Evolutionary conservation across 2,329 filamentous ascomycete species (phyloP), one percentile per base, ranked within the genome.

Genomic region (Fusarium luffae): DNA sequence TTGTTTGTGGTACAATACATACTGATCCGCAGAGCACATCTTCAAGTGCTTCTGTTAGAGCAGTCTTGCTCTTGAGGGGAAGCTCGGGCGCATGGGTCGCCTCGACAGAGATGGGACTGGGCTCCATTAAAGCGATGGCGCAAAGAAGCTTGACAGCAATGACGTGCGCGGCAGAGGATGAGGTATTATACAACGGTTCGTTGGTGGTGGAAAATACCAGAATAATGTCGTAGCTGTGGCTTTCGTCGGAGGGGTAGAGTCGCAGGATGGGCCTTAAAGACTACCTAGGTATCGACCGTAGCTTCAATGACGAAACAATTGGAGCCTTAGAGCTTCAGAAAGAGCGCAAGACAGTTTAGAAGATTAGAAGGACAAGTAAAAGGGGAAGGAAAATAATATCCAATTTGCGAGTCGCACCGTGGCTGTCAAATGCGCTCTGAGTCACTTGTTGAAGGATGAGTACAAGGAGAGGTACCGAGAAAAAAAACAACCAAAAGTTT

Each of bases 1-100:
- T 18, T 32, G 7, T 4, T 37, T 5, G 9, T 41, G 5, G 1
- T 27, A 51, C 58, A 52, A 19, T 63, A 81, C 90, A 79, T 81
- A 94, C 89, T 63, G 95, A 98, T 78, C 96, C 96, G 79, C 93
- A 98, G 13, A 91, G 77, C 59, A 99, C 88, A 77, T 98, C 94
- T 80, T 97, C 94, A 42, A 95, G 76, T 7, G 93, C 93, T 75
- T 96, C 91, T 73, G 84, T 80, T 12, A 82, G 78, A 30, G 84
- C 82, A 9, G 83, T 81, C 69, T 79, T 83, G 52, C 77, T 71
- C 54, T 75, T 77, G 41, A 78, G 62, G 19, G 74, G 67, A 41
- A 81, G 61, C n/a, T 72, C 70, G 37, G 76, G 54, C 49, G 74
- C 56, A 54, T 67, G 60, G 54, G 65, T 54, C 32, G 70, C 66